Evolutionary conservation across 768 basidiomycete genomes (phyloP), one percentile per base, ranked within the genome.

Genomic region (Gymnopilus junonius): DNA sequence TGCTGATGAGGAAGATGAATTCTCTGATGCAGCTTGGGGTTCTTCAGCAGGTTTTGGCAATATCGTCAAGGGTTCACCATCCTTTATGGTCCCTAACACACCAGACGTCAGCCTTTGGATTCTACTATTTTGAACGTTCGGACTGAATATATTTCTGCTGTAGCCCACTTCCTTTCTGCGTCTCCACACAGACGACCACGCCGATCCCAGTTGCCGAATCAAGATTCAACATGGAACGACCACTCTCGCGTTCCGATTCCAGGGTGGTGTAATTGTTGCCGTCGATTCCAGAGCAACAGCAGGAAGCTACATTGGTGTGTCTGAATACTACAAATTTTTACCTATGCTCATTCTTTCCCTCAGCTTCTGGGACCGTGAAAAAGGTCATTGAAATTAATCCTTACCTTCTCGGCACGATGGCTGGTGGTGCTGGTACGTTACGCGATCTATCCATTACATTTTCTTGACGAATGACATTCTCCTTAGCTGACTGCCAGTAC

Each of bases 361-460:
- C 72, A 98, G 97, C 97, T 0, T 94, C 91, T 20, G 96, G 97
- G 58, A 99, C 97, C 15, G 94, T 99, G 65, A 99, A 97, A 84
- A 99, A 98, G 83, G 96, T 99, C 66, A 99, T 99, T 70, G 97
- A 99, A 81, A 99, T 99, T 78, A 99, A 99, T 80, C 94, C 94
- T 42, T 99, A 95, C 80, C 79, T 99, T 54, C 85, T 99, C n/a
- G 97, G 97, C 64, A 99, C 97, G 1, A 99, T 99, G 97, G 97
- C 97, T 65, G 97, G 97, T 77, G 97, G 97, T 77, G 97, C 97
- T 69, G 97, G 95, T 89, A 72, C 67, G 84, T 82, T 39, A 21
- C 3, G 23, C 51, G 58, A 31, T 34, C 5, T 58, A 50, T 27
- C 42, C 6, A 29, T 37, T 61, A 0, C 1, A 45, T 23, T 32